A percentile compares a stretch with the other conserved stretches of the same genome.
Evolutionary conservation across 768 basidiomycete species (phyloP).

Genomic region (Phaffia australis): DNA sequence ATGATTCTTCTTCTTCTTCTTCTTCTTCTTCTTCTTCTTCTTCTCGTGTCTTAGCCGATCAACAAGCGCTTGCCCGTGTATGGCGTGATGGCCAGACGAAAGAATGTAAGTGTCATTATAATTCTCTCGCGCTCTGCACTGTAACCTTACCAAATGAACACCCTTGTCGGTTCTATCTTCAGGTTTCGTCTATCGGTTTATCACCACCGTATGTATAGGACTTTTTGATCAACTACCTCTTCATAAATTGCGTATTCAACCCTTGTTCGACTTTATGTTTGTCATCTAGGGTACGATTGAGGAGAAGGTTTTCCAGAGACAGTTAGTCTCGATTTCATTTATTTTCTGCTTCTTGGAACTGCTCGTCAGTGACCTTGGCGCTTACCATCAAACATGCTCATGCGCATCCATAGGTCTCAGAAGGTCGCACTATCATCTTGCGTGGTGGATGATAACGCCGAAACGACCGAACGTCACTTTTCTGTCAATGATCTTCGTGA

Average conservation of each 20-base stretch:
- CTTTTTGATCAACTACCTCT: background rate
- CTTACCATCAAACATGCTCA: background rate
- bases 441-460: slow-evolving; percentile 76
- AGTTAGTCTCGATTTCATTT: slow-evolving; percentile 44
- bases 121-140: background rate
- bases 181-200: slow-evolving; percentile 98
- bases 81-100: slow-evolving; percentile 99
- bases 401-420: slow-evolving; percentile 39
- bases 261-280: background rate
- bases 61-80: slow-evolving; percentile 93
- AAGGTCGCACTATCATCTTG: slow-evolving; percentile 95
- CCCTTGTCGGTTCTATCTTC: background rate
- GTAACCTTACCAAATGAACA: background rate
- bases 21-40: background rate
- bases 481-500: slow-evolving; percentile 77
- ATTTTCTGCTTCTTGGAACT: background rate
- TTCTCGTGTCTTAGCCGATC: slow-evolving; percentile 49
- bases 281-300: slow-evolving; percentile 66
- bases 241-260: no score
- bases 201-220: slow-evolving; percentile 49
- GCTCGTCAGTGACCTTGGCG: background rate
- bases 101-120: slow-evolving; percentile 57
- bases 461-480: slow-evolving; percentile 91
- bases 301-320: slow-evolving; percentile 97
- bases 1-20: background rate